Percentiles rank a stretch among this genome's conserved stretches.
Conservation (phyloP, 768 basidiomycete genomes). For the Crepidotus variabilis region DNA sequence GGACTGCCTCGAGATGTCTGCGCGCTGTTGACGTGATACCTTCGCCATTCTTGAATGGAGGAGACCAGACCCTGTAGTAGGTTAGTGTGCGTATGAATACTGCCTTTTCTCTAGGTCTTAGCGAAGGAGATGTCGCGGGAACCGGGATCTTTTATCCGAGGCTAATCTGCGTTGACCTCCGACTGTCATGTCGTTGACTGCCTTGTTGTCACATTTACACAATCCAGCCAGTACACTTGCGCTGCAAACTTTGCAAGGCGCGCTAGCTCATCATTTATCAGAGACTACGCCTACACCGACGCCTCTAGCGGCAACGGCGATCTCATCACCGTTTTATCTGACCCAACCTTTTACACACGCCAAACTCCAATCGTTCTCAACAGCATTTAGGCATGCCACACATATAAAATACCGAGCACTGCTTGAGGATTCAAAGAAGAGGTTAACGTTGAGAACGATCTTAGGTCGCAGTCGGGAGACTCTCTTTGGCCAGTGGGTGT, state of each 20-base stretch:
- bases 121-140: too few species aligned
- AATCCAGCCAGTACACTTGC: constrained; percentile 39
- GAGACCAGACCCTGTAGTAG: constrained; percentile 2
- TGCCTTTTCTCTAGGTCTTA: too few species aligned
- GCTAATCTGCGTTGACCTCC: not conserved
- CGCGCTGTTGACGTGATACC: constrained; percentile 19
- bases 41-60: constrained; percentile 13
- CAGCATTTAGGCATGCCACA: constrained; percentile 57
- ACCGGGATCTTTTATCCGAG: not conserved
- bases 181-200: not conserved
- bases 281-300: constrained; percentile 47
- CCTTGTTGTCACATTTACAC: constrained; percentile 50
- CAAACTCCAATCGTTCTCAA: constrained; percentile 46
- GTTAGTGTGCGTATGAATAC: not conserved
- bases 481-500: constrained; percentile 47
- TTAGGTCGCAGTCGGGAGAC: constrained; percentile 36
- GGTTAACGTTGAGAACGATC: constrained; percentile 28
- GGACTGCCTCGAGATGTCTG: constrained; percentile 18
- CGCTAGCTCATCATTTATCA: constrained; percentile 58
- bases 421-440: constrained; percentile 28
- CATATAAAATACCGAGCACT: constrained; percentile 48
- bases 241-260: constrained; percentile 46
- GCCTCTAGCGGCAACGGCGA: constrained; percentile 50
- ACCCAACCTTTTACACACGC: constrained; percentile 37
- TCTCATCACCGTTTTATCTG: constrained; percentile 54